Conservation (phyloP, 2,329 filamentous ascomycete genomes). For the Scytalidium lignicola region DNA sequence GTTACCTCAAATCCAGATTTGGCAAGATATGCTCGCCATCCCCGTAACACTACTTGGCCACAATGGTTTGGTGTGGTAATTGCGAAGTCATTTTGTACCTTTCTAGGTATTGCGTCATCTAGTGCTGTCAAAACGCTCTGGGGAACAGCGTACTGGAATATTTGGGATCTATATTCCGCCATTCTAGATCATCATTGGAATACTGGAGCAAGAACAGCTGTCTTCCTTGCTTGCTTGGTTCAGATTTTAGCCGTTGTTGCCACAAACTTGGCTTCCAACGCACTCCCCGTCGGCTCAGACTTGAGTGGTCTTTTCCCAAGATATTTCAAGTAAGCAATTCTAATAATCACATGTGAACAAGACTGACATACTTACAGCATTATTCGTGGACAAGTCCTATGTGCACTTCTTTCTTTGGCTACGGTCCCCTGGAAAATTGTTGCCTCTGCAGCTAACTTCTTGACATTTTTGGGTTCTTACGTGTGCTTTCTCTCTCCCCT, state of each 20-base stretch:
- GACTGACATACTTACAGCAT: conserved; percentile 26
- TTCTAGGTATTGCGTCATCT: conserved; percentile 49
- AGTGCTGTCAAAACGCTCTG: conserved; percentile 46
- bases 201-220: conserved; percentile 30
- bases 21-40: conserved; percentile 31
- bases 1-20: conserved; percentile 36
- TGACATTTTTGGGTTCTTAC: conserved; percentile 60
- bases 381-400: conserved; percentile 45
- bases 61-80: conserved; percentile 3
- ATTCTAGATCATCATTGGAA: conserved; percentile 8
- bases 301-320: conserved; percentile 44
- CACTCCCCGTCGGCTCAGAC: conserved; percentile 45
- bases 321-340: conserved; percentile 35
- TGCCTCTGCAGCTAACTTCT: conserved; percentile 47
- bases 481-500: conserved; percentile 50
- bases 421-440: conserved; percentile 60
- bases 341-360: background rate
- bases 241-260: conserved; percentile 49
- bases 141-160: conserved; percentile 33
- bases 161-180: conserved; percentile 42
- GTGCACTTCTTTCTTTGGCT: conserved; percentile 46
- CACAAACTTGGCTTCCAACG: conserved; percentile 50
- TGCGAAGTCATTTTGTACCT: conserved; percentile 1
- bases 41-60: background rate
- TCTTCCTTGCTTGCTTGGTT: conserved; percentile 42